phyloP scores from a whole-genome alignment of 805 yeast species.

The Zygoascus ofunaensis region DNA sequence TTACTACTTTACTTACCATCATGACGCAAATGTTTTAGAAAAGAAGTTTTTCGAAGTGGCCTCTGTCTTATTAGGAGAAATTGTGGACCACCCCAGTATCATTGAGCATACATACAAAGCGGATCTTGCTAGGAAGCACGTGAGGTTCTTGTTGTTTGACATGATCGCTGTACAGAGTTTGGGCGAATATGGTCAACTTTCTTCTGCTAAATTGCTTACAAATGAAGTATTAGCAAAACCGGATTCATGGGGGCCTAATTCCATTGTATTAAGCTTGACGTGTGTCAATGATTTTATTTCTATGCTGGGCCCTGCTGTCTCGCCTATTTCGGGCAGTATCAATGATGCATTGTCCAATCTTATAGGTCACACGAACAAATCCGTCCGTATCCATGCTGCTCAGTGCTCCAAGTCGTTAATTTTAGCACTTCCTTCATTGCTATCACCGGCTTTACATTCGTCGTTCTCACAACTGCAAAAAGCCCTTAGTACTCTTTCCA shows the following conservation, averaged over 20 bases:
- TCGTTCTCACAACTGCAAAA: slow-evolving; percentile 7
- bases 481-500: slow-evolving; percentile 16
- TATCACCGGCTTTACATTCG: slow-evolving; percentile 2
- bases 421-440: slow-evolving; percentile 19
- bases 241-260: slow-evolving; percentile 19
- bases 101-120: slow-evolving; percentile 10
- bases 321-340: slow-evolving; percentile 13
- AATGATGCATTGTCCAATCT: slow-evolving; percentile 9
- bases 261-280: slow-evolving; percentile 18
- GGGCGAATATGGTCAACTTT: slow-evolving; percentile 24
- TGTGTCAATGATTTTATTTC: slow-evolving; percentile 18
- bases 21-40: slow-evolving; percentile 16
- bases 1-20: slow-evolving; percentile 14
- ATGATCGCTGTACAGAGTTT: slow-evolving; percentile 21
- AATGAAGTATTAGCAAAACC: slow-evolving; percentile 19
- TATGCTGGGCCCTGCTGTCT: slow-evolving; percentile 25
- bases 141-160: slow-evolving; percentile 19
- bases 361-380: slow-evolving; percentile 12
- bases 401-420: slow-evolving; percentile 11
- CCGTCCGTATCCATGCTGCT: slow-evolving; percentile 14
- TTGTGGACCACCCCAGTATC: slow-evolving; percentile 13
- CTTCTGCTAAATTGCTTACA: slow-evolving; percentile 18
- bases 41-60: slow-evolving; percentile 17
- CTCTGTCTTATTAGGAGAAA: slow-evolving; percentile 14
- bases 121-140: slow-evolving; percentile 20